Evolutionary conservation across 257 asterid species (phyloP).

Genomic region (Salvia rosmarinus): DNA sequence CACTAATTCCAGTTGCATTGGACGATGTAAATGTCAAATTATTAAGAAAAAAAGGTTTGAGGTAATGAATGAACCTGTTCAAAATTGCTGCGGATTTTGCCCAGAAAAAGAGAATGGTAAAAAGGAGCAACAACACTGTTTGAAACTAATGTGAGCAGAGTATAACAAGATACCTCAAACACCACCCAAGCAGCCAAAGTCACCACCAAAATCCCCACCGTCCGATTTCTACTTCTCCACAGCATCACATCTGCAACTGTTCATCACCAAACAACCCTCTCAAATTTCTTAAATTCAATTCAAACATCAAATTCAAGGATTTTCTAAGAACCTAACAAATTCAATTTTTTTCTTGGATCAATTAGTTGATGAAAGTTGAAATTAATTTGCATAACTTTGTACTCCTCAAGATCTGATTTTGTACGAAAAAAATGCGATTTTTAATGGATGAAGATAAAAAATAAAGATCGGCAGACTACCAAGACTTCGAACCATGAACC

Average conservation of each 20-base stretch:
- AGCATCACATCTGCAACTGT: conserved; percentile 88
- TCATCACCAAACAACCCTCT: conserved; percentile 26
- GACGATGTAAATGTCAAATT: background rate
- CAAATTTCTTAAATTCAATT: conserved; percentile 7
- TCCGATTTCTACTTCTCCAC: no score
- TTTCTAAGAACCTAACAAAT: background rate
- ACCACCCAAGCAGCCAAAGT: conserved; percentile 75
- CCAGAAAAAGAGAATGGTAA: conserved; percentile 84
- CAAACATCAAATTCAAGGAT: conserved; percentile 20
- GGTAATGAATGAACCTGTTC: conserved; percentile 52
- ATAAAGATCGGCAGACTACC: no score
- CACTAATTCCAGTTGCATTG: background rate
- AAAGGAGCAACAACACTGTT: conserved; percentile 79
- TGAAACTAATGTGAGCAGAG: conserved; percentile 65
- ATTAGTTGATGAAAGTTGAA: conserved; percentile 3
- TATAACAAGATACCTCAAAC: conserved; percentile 83
- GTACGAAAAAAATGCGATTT: no score
- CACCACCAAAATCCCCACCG: conserved; percentile 70
- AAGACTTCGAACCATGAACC: no score
- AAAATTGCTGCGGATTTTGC: conserved; percentile 86
- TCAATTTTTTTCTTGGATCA: conserved; percentile 12
- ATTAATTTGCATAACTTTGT: background rate
- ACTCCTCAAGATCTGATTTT: conserved; percentile 17
- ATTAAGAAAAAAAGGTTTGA: no score
- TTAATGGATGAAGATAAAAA: no score